A percentile compares a stretch with the other conserved stretches of the same genome.
Conservation (phyloP, 2,329 filamentous ascomycete genomes). For the Penicillium sp. region DNA sequence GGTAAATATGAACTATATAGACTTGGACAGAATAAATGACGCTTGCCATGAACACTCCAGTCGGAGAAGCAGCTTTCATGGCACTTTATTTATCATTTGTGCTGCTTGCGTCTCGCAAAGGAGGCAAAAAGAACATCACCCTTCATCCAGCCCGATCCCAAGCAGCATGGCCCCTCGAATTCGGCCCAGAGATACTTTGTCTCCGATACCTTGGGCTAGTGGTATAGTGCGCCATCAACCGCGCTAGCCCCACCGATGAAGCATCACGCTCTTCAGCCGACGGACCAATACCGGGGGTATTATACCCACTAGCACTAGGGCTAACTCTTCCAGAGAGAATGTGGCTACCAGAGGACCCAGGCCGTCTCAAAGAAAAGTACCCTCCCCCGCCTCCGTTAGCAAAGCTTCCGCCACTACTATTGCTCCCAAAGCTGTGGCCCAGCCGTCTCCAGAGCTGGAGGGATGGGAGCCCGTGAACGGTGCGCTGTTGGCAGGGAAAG, state of each 20-base stretch:
- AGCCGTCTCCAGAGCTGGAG: conserved; percentile 10
- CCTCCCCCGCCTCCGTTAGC: conserved; percentile 8
- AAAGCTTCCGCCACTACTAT: conserved; percentile 2
- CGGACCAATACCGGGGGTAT: conserved; percentile 13
- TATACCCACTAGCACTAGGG: conserved; percentile 15
- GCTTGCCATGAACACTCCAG: neutral
- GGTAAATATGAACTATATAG: conserved; percentile 12
- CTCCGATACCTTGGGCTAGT: conserved; percentile 20
- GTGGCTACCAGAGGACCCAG: conserved; percentile 7
- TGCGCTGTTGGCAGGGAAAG: conserved; percentile 1
- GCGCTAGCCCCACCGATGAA: conserved; percentile 10
- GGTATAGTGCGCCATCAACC: conserved; percentile 22
- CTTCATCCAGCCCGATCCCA: conserved; percentile 5
- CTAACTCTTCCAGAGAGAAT: conserved; percentile 7
- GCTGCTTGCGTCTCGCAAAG: neutral
- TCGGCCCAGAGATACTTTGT: conserved; percentile 20
- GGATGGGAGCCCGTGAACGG: conserved; percentile 7
- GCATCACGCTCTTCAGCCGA: conserved; percentile 18
- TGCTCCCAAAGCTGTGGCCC: conserved; percentile 4
- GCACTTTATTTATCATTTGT: neutral
- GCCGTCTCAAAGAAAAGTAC: conserved; percentile 20
- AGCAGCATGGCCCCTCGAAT: conserved; percentile 9
- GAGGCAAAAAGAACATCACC: neutral
- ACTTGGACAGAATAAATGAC: neutral
- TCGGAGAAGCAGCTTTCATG: neutral